Evolutionary conservation across 768 basidiomycete species (phyloP).

Genomic region (Rossbeevera mucosa): DNA sequence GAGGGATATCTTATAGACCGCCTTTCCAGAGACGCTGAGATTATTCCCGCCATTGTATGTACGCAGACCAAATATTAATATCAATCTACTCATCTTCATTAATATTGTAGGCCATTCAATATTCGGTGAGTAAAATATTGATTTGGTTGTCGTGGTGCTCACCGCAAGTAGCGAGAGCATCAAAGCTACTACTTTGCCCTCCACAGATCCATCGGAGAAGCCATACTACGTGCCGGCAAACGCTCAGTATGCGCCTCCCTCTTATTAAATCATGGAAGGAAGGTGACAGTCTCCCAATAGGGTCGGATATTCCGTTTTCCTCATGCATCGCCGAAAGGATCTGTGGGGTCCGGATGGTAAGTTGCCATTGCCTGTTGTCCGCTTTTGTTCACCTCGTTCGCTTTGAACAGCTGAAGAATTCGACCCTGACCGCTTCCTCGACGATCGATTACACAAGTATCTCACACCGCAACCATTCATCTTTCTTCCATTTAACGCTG

Average conservation of each 20-base stretch:
- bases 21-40: conserved; percentile 44
- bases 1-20: neutral
- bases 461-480: conserved; percentile 62
- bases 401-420: conserved; percentile 50
- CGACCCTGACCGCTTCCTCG: conserved; percentile 69
- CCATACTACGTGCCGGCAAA: conserved; percentile 35
- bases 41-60: conserved; percentile 49
- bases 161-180: conserved; percentile 37
- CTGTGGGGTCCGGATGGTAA: conserved; percentile 71
- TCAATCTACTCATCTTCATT: neutral
- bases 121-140: conserved; percentile 30
- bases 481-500: conserved; percentile 62
- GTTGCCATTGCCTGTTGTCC: neutral
- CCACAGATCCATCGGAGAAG: conserved; percentile 14
- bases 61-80: neutral
- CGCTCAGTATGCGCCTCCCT: conserved; percentile 32
- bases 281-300: conserved; percentile 20
- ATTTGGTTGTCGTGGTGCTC: neutral
- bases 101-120: conserved; percentile 45
- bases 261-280: neutral
- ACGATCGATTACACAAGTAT: conserved; percentile 57
- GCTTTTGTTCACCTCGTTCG: neutral
- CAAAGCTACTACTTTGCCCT: conserved; percentile 45
- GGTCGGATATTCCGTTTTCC: conserved; percentile 50
- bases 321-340: conserved; percentile 63